Conservation (phyloP, 345 rosid genomes). For the Turnera subulata region DNA sequence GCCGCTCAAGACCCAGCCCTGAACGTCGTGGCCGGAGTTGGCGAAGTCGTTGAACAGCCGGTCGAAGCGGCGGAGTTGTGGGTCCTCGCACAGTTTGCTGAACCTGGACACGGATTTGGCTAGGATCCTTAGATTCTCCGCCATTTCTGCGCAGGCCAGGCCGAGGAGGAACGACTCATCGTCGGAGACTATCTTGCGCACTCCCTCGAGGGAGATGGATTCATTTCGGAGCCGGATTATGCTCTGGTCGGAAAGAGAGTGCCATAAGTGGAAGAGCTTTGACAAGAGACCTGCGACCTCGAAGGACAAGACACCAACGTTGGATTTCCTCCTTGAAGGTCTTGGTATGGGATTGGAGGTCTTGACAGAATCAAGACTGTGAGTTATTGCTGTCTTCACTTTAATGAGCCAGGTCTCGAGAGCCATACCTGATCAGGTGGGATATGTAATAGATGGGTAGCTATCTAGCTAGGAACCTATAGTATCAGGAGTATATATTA, state of each 20-base stretch:
- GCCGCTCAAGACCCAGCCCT: slow-evolving; percentile 51
- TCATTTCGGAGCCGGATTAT: slow-evolving; percentile 56
- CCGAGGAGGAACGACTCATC: slow-evolving; percentile 79
- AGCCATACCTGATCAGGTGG: slow-evolving; percentile 43
- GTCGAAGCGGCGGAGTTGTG: slow-evolving; percentile 46
- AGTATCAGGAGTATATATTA: no score
- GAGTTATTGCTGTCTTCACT: slow-evolving; percentile 62
- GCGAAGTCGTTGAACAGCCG: slow-evolving; percentile 57
- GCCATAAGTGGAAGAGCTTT: slow-evolving; percentile 72
- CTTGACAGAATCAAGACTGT: slow-evolving; percentile 42
- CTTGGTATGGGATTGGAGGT: slow-evolving; percentile 27
- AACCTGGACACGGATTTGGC: slow-evolving; percentile 62
- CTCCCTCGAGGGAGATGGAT: slow-evolving; percentile 65
- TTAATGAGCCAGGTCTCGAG: slow-evolving; percentile 78
- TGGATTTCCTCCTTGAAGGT: slow-evolving; percentile 33
- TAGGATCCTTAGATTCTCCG: slow-evolving; percentile 48
- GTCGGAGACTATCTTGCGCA: slow-evolving; percentile 70
- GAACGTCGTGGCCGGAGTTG: slow-evolving; percentile 54
- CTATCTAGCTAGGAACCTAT: no score
- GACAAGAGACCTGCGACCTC: slow-evolving; percentile 86
- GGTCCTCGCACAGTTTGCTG: slow-evolving; percentile 47
- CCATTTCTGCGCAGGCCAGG: slow-evolving; percentile 79
- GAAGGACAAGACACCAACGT: slow-evolving; percentile 61
- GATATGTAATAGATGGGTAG: no score
- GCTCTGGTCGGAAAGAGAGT: slow-evolving; percentile 68